A percentile compares a stretch with the other conserved stretches of the same genome.
These are phyloP conservation scores for Pseudonectria foliicola DNA, from an alignment of 2,329 filamentous ascomycete species.

Conservation along the genomic window DNA sequence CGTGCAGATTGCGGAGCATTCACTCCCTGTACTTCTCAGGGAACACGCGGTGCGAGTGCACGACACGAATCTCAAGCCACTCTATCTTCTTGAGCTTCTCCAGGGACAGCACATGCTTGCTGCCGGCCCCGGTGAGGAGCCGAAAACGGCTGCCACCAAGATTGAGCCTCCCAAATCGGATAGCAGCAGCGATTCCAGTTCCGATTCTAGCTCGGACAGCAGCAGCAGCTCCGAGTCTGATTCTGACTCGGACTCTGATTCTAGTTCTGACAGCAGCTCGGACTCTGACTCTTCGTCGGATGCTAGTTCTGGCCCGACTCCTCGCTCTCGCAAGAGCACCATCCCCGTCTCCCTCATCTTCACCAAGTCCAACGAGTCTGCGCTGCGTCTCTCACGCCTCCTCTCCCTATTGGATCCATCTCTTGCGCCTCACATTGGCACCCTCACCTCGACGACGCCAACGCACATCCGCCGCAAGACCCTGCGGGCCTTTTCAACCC, in stretches of 20 bases:
- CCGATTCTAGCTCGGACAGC: constrained; percentile 14
- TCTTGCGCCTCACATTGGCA: constrained; percentile 52
- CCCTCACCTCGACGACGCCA: constrained; percentile 71
- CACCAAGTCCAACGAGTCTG: constrained; percentile 82
- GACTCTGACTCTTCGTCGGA: constrained; percentile 24
- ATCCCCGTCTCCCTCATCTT: constrained; percentile 64
- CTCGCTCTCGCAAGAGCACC: constrained; percentile 17
- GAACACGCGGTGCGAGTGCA: constrained; percentile 64
- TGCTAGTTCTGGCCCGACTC: not conserved
- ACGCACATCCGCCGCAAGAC: constrained; percentile 62
- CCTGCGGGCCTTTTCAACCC: constrained; percentile 58
- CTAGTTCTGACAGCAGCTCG: constrained; percentile 28
- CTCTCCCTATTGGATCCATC: constrained; percentile 59
- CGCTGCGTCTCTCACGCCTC: constrained; percentile 77
- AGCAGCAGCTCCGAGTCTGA: constrained; percentile 23
- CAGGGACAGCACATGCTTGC: constrained; percentile 43
- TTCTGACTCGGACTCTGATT: constrained; percentile 25
- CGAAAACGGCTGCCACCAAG: constrained; percentile 3
- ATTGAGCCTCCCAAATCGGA: constrained; percentile 31
- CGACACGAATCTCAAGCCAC: constrained; percentile 65
- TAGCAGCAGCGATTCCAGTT: constrained; percentile 15
- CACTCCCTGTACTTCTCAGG: constrained; percentile 54
- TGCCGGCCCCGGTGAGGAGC: constrained; percentile 9
- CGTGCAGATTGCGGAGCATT: constrained; percentile 40
- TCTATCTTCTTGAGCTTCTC: constrained; percentile 77